Evolutionary conservation across 345 rosid genomes (phyloP).

Genomic region (Corchorus olitorius): DNA sequence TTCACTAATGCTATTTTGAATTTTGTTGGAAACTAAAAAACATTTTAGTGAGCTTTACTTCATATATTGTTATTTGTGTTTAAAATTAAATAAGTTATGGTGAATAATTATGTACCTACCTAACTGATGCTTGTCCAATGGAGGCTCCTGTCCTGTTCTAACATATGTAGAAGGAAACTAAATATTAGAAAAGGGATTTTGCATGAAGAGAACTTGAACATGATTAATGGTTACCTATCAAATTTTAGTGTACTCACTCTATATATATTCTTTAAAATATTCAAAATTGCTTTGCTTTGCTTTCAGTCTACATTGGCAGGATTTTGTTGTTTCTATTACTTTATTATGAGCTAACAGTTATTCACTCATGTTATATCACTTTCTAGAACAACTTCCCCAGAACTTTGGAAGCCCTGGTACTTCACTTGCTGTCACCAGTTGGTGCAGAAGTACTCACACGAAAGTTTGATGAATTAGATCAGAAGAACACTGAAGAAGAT

Average conservation of each 20-base stretch:
- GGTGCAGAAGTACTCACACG: slow-evolving; percentile 82
- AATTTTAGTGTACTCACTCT: background rate
- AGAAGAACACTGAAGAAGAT: slow-evolving; percentile 56
- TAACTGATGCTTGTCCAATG: background rate
- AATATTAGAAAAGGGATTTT: slow-evolving; percentile 7
- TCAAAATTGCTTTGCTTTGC: background rate
- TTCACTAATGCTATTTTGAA: slow-evolving; percentile 14
- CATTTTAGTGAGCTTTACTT: slow-evolving; percentile 8
- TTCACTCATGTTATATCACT: slow-evolving; percentile 17
- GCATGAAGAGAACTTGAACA: background rate
- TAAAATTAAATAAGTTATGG: background rate
- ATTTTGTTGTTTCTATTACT: slow-evolving; percentile 10
- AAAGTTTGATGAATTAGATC: slow-evolving; percentile 84
- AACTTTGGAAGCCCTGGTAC: slow-evolving; percentile 78
- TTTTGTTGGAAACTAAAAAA: background rate
- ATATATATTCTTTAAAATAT: background rate
- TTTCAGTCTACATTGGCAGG: slow-evolving; percentile 12
- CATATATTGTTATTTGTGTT: background rate
- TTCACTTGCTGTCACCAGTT: slow-evolving; percentile 82
- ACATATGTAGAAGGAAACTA: background rate
- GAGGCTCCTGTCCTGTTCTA: slow-evolving; percentile 10
- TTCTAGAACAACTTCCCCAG: slow-evolving; percentile 85
- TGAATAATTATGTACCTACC: slow-evolving; percentile 5
- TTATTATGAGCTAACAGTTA: slow-evolving; percentile 3
- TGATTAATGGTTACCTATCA: slow-evolving; percentile 3